Conservation (phyloP, 352 stramenopile genomes). For the Chrysophaeum taylorii region DNA sequence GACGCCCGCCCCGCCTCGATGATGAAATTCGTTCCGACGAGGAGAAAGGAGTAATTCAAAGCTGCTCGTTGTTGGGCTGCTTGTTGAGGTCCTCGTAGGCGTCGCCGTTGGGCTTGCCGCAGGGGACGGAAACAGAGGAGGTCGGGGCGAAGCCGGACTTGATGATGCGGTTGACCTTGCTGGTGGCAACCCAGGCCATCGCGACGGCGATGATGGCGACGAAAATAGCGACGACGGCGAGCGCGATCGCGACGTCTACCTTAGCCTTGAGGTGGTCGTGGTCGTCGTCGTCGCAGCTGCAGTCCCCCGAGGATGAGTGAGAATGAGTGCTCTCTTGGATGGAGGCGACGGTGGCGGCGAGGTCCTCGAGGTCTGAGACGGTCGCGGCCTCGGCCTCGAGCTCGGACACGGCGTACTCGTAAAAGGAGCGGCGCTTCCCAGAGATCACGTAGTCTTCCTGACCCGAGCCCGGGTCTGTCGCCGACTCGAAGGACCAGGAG, state of each 20-base stretch:
- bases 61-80: not conserved
- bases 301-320: not conserved
- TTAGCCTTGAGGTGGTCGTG: not conserved
- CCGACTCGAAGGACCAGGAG: conserved; percentile 32
- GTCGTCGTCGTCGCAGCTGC: not conserved
- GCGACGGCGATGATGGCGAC: not conserved
- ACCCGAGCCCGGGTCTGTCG: conserved; percentile 28
- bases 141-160: not conserved
- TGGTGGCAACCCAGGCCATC: not conserved
- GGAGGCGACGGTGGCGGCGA: not conserved
- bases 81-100: not conserved
- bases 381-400: not conserved
- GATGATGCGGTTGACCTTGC: not conserved
- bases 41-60: not conserved
- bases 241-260: not conserved
- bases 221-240: not conserved
- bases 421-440: conserved; percentile 34
- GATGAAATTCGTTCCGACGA: no score
- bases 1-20: no score
- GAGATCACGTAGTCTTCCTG: conserved; percentile 43
- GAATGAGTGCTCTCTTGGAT: not conserved
- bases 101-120: not conserved
- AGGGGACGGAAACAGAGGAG: not conserved
- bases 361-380: not conserved
- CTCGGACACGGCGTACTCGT: conserved; percentile 30